phyloP scores from a whole-genome alignment of 129 eudicot species.

The Tanacetum coccineum region DNA sequence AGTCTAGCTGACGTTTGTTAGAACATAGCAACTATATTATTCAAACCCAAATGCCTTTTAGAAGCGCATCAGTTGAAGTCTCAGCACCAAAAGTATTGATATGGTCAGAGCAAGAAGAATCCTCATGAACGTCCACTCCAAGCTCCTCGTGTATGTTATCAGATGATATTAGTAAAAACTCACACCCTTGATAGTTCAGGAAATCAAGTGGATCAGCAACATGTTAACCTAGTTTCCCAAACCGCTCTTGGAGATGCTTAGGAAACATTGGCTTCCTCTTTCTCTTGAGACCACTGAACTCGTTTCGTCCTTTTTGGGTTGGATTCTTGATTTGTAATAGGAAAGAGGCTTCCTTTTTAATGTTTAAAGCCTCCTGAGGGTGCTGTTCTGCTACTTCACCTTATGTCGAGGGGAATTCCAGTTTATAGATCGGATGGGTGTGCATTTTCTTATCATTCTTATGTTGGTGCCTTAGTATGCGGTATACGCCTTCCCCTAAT shows the following conservation, averaged over 20 bases:
- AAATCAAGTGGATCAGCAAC: conserved; percentile 44
- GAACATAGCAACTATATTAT: background rate
- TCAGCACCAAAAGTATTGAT: conserved; percentile 32
- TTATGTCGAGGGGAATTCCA: conserved; percentile 31
- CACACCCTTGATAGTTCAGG: conserved; percentile 31
- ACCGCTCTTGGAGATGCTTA: conserved; percentile 41
- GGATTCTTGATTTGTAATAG: conserved; percentile 51
- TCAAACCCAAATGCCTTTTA: conserved; percentile 40
- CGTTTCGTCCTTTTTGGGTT: background rate
- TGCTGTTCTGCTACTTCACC: conserved; percentile 1
- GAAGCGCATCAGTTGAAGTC: conserved; percentile 20
- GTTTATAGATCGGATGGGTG: conserved; percentile 45
- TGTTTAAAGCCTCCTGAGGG: conserved; percentile 40
- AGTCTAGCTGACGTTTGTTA: too few species aligned
- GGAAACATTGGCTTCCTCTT: conserved; percentile 39
- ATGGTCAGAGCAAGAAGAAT: conserved; percentile 33
- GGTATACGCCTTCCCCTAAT: conserved; percentile 46
- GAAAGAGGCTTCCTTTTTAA: conserved; percentile 40
- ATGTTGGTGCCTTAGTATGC: conserved; percentile 37
- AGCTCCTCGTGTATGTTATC: conserved; percentile 41
- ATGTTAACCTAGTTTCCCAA: conserved; percentile 32
- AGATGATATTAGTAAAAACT: conserved; percentile 29
- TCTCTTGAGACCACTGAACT: conserved; percentile 26
- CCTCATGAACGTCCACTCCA: conserved; percentile 33
- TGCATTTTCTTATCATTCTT: conserved; percentile 26